Evolutionary conservation across 495 filamentous ascomycete genomes (phyloP).

Genomic region (Lasiosphaeria hispida): DNA sequence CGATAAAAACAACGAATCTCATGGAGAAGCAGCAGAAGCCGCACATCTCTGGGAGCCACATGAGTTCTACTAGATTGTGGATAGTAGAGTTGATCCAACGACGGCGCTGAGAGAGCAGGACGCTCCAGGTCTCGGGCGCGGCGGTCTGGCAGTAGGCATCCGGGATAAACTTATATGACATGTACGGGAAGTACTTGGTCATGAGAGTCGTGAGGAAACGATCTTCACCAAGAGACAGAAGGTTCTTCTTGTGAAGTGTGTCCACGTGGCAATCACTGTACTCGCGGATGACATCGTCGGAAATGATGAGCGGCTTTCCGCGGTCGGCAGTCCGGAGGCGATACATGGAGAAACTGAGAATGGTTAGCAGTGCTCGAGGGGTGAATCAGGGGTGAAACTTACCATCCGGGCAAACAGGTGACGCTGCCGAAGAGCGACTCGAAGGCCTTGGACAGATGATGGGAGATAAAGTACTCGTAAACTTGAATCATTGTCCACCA

Average conservation of each 20-base stretch:
- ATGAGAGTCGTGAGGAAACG: constrained; percentile 95
- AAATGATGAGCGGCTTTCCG: constrained; percentile 88
- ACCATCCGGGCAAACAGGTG: constrained; percentile 98
- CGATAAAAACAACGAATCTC: constrained; percentile 95
- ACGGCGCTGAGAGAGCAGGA: constrained; percentile 90
- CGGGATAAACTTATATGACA: constrained; percentile 94
- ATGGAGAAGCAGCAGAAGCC: constrained; percentile 99
- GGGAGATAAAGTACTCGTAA: constrained; percentile 99
- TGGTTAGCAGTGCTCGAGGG: constrained; percentile 31
- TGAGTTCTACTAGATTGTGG: constrained; percentile 89
- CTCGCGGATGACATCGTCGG: constrained; percentile 78
- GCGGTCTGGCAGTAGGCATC: constrained; percentile 91
- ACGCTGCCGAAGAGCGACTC: constrained; percentile 96
- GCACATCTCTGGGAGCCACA: constrained; percentile 85
- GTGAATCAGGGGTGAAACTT: constrained; percentile 38
- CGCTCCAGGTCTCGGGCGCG: constrained; percentile 88
- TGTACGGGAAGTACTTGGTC: constrained; percentile 93
- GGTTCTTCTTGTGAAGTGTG: constrained; percentile 97
- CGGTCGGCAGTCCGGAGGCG: constrained; percentile 89
- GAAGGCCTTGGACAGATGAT: constrained; percentile 98
- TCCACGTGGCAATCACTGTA: constrained; percentile 87
- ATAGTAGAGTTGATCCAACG: constrained; percentile 99
- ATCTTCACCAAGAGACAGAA: constrained; percentile 93
- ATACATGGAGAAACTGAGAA: constrained; percentile 93
- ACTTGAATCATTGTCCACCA: constrained; percentile 99